A percentile compares a stretch with the other conserved stretches of the same genome.
phyloP scores from a whole-genome alignment of 371 early-diverging fungal genomes.

The Syncephalis fuscata region DNA sequence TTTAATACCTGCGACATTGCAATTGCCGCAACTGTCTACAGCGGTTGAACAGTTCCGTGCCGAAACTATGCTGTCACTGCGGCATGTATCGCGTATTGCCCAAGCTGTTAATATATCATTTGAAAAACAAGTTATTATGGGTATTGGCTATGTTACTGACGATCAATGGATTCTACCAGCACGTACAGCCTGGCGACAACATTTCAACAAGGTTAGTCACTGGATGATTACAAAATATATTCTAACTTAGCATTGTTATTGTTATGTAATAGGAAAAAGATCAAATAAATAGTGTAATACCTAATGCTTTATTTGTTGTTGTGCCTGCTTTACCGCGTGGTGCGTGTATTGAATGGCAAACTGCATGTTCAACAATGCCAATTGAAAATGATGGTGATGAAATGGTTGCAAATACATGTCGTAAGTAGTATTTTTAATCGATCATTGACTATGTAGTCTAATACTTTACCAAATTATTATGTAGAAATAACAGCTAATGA shows the following conservation, averaged over 20 bases:
- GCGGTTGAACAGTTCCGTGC: constrained; percentile 7
- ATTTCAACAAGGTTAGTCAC: too few relatives aligned
- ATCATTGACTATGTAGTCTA: too few relatives aligned
- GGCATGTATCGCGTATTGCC: constrained; percentile 23
- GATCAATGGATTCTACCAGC: constrained; percentile 13
- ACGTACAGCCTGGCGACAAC: constrained; percentile 16
- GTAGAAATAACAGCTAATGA: too few relatives aligned
- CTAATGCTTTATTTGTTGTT: constrained; percentile 25
- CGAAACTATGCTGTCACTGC: constrained; percentile 21
- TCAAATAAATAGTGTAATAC: constrained; percentile 4
- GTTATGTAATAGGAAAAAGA: constrained; percentile 1
- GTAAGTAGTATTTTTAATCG: too few relatives aligned
- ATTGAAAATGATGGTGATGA: too few relatives aligned
- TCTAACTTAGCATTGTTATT: too few relatives aligned
- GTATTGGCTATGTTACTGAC: constrained; percentile 25
- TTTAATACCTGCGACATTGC: constrained; percentile 39
- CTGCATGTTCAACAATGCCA: background rate
- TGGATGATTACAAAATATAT: too few relatives aligned
- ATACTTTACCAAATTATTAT: too few relatives aligned
- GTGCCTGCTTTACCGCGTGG: constrained; percentile 36
- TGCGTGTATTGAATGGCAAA: constrained; percentile 43
- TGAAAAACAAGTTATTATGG: constrained; percentile 13
- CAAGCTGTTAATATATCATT: constrained; percentile 13
- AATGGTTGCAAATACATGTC: too few relatives aligned
- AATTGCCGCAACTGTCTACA: constrained; percentile 19